Percentiles rank a stretch among this genome's conserved stretches.
Evolutionary conservation across 2,329 filamentous ascomycete species (phyloP).

Genomic region (Penicillium sp.): DNA sequence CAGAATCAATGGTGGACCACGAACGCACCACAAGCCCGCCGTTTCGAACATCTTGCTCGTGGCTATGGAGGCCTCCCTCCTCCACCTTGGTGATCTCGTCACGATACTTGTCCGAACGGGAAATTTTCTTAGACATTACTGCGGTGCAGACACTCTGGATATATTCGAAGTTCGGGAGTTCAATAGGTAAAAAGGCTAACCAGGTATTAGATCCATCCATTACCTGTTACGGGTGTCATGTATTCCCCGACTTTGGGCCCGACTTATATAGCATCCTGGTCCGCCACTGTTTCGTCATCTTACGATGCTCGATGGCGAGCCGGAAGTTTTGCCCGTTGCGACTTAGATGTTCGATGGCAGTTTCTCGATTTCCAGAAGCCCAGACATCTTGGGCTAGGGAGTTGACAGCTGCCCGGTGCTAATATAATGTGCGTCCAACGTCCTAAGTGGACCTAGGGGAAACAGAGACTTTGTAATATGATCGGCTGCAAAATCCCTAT

Average conservation of each 20-base stretch:
- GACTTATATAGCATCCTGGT: background rate
- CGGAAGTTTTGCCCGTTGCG: background rate
- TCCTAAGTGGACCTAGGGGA: background rate
- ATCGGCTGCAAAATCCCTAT: no score
- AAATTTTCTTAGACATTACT: constrained; percentile 6
- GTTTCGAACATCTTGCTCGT: constrained; percentile 2
- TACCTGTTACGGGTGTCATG: background rate
- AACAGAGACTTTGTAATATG: no score
- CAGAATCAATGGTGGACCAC: background rate
- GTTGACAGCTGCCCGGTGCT: background rate
- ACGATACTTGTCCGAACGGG: constrained; percentile 4
- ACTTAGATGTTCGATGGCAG: background rate
- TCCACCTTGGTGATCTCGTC: constrained; percentile 11
- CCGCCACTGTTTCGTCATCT: constrained; percentile 6
- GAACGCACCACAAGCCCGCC: background rate
- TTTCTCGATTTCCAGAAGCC: background rate
- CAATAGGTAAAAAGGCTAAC: background rate
- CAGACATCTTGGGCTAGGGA: no score
- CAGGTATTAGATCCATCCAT: background rate
- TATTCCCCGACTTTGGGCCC: background rate
- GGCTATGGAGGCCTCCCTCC: constrained; percentile 4
- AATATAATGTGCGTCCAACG: background rate
- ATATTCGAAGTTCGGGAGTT: background rate
- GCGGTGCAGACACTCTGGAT: background rate
- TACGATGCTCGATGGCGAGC: background rate